Percentiles rank a stretch among this genome's conserved stretches.
Evolutionary conservation across 2,329 filamentous ascomycete genomes (phyloP).

Genomic region (Fusarium chlamydosporum): DNA sequence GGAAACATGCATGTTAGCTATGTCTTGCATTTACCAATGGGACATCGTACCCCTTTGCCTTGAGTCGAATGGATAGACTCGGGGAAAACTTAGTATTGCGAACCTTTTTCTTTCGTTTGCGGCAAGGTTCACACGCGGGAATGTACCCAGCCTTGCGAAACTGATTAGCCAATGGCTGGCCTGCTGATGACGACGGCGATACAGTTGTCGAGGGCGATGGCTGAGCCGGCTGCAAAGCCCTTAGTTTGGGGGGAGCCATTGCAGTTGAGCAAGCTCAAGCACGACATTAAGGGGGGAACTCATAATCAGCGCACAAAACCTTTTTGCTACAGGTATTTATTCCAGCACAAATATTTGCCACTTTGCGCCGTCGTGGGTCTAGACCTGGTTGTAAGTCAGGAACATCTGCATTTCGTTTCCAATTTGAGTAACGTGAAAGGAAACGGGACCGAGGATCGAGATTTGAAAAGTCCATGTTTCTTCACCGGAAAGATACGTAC

Average conservation of each 20-base stretch:
- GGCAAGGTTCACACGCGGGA: background rate
- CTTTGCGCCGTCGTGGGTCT: too few relatives aligned
- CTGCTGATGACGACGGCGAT: background rate
- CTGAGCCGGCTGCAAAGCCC: background rate
- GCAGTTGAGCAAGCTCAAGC: too few relatives aligned
- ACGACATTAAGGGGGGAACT: too few relatives aligned
- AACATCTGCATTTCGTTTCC: too few relatives aligned
- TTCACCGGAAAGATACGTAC: too few relatives aligned
- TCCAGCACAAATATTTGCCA: too few relatives aligned
- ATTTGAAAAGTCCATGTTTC: too few relatives aligned
- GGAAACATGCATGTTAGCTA: background rate
- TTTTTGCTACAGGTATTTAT: too few relatives aligned
- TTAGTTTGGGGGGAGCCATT: background rate
- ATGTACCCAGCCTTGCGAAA: background rate
- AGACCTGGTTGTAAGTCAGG: too few relatives aligned
- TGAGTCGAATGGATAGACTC: background rate
- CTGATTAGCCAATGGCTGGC: rapidly evolving
- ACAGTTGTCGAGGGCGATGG: background rate
- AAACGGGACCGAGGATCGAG: too few relatives aligned
- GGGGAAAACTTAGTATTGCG: background rate
- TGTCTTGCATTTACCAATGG: background rate
- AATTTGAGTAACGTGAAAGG: too few relatives aligned
- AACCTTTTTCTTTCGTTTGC: constrained; percentile 10
- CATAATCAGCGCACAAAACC: too few relatives aligned
- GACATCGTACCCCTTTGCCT: background rate